Base-by-base conservation (phyloP, 345 rosid genomes). In the Bruguiera parviflora region DNA sequence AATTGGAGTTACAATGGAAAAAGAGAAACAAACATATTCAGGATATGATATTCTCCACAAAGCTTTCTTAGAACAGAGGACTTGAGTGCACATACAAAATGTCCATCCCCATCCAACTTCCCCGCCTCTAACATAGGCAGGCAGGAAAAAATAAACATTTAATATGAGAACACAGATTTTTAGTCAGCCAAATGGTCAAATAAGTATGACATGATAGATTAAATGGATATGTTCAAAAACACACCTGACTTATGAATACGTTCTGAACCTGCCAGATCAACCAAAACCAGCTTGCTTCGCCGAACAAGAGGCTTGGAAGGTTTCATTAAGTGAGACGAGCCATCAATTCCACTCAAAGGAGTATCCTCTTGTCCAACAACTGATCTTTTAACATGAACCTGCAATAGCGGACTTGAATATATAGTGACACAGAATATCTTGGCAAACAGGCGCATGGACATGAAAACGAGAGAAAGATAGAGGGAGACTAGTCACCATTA, bases 261-360 rank as follows among this genome's bases (percentile, higher is more conserved):
- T 69, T 77, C 80, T 62, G 80, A 77, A 64, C 77, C 80, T n/a
- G 80, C 80, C 43, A 77, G 70, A 61, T 77, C 80, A 46, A 77
- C 80, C n/a, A 77, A 59, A 59, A 77, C 77, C 58, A 77, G 70
- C 66, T 77, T 77, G 71, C 80, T 77, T 63, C 27, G 72, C 43
- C 77, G 71, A 58, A 77, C 73, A 72, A 77, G 69, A 19, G 71
- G 80, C 63, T 55, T 77, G 22, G 60, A 70, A 47, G 80, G 80
- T 64, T 72, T 77, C 25, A 72, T 71, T 53, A 77, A 72, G 55
- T 72, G 80, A 58, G 77, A 72, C 19, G 80, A 72, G 47, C 27
- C 43, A 32, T 64, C 73, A 9, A 49, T 53, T 68, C 68, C 77
- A 72, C 29, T 59, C 22, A 71, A 59, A 51, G 53, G 19, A 39